Percentiles rank a stretch among this genome's conserved stretches.
Evolutionary conservation across 2,329 filamentous ascomycete genomes (phyloP).

Genomic region (Albophoma yamanashiensis): DNA sequence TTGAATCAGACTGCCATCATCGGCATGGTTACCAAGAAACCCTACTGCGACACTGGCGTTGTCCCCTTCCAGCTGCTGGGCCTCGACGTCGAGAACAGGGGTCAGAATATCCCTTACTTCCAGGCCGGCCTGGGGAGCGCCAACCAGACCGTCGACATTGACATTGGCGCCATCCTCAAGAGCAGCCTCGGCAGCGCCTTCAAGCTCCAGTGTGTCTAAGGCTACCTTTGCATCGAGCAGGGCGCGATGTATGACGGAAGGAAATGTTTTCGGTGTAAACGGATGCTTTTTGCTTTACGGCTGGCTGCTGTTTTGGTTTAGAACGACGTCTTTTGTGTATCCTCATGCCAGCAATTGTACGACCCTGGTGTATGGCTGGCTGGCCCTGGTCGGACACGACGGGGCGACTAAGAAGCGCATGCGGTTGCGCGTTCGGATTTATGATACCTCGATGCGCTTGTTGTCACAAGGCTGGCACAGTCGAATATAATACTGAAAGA

Average conservation of each 20-base stretch:
- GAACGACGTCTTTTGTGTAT: not conserved
- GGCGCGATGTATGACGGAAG: not conserved
- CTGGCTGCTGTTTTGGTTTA: not conserved
- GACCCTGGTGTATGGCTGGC: not conserved
- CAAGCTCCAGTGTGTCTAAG: conserved; percentile 12
- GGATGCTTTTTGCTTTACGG: not conserved
- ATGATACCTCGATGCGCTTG: conserved; percentile 20
- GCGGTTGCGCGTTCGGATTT: conserved; percentile 13
- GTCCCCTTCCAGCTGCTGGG: conserved; percentile 46
- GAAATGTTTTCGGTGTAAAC: not conserved
- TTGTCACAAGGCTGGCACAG: conserved; percentile 7
- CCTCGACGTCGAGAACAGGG: conserved; percentile 37
- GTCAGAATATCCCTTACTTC: conserved; percentile 44
- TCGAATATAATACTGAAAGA: conserved; percentile 8
- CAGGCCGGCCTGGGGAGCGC: conserved; percentile 39
- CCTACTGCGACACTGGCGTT: conserved; percentile 42
- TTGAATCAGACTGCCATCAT: conserved; percentile 41
- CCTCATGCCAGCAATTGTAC: not conserved
- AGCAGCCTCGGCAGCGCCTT: conserved; percentile 14
- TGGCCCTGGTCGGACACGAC: not conserved
- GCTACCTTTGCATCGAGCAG: not conserved
- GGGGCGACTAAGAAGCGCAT: conserved; percentile 1
- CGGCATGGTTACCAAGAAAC: conserved; percentile 19
- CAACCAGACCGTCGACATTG: conserved; percentile 40
- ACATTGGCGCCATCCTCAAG: conserved; percentile 35